A percentile compares a stretch with the other conserved stretches of the same genome.
Evolutionary conservation across 306 rosid species (phyloP).

Genomic region (Trifolium pratense): DNA sequence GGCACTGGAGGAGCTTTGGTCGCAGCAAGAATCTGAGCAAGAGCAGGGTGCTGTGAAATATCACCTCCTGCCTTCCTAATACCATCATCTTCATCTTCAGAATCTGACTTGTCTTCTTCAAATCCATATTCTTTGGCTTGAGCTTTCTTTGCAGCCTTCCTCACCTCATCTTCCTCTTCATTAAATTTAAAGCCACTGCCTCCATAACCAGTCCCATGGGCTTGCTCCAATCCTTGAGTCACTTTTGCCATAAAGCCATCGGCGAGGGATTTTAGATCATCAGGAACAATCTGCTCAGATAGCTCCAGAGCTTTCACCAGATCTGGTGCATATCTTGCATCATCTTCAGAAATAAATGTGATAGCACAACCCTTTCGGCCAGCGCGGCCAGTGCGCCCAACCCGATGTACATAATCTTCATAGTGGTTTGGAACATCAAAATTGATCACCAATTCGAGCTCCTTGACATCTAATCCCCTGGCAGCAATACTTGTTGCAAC

Average conservation of each 20-base stretch:
- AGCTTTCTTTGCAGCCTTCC: constrained; percentile 97
- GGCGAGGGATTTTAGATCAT: constrained; percentile 84
- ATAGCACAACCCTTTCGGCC: constrained; percentile 94
- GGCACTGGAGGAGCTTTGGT: constrained; percentile 59
- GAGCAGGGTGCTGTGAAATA: constrained; percentile 81
- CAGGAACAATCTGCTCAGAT: constrained; percentile 90
- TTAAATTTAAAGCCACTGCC: constrained; percentile 97
- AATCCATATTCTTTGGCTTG: constrained; percentile 96
- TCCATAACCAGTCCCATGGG: constrained; percentile 97
- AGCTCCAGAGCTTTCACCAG: constrained; percentile 86
- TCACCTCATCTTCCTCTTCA: constrained; percentile 94
- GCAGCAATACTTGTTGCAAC: constrained; percentile 92
- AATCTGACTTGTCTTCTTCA: constrained; percentile 95
- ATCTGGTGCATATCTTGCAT: constrained; percentile 89
- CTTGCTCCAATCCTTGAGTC: constrained; percentile 84
- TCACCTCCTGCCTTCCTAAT: constrained; percentile 88
- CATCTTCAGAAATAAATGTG: constrained; percentile 88
- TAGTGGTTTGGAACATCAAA: constrained; percentile 94
- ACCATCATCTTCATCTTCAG: constrained; percentile 92
- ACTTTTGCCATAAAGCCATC: constrained; percentile 78
- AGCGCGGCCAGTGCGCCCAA: constrained; percentile 96
- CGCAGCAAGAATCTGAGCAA: constrained; percentile 83
- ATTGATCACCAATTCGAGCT: constrained; percentile 90
- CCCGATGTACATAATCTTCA: constrained; percentile 96
- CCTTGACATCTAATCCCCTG: constrained; percentile 94